Percentiles rank a stretch among this genome's conserved stretches.
These are phyloP conservation scores for Prunus armeniaca DNA, from an alignment of 306 rosid species.

Conservation along the genomic window DNA sequence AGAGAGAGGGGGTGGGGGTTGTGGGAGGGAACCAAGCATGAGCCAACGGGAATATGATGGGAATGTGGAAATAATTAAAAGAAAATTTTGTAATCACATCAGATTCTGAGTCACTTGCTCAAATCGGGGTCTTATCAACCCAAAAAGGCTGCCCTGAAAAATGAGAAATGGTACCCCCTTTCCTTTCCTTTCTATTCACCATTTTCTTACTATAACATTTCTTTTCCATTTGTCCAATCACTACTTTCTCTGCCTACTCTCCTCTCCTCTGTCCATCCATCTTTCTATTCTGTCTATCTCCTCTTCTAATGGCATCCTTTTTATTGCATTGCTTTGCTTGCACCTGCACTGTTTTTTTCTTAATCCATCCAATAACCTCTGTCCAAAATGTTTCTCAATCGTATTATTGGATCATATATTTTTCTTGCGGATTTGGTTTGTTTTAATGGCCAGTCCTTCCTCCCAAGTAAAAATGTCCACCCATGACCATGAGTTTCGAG, in stretches of 20 bases:
- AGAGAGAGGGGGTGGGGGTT: not conserved
- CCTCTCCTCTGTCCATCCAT: constrained; percentile 41
- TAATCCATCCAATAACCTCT: not conserved
- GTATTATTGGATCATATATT: no score
- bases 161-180: not conserved
- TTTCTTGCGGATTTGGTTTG: no score
- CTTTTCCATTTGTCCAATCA: constrained; percentile 45
- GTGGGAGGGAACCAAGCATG: not conserved
- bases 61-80: constrained; percentile 8
- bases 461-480: no score
- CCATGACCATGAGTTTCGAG: no score
- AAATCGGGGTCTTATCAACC: constrained; percentile 45
- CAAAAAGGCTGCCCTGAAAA: constrained; percentile 31
- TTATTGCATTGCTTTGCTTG: not conserved
- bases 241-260: constrained; percentile 21
- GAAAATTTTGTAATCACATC: constrained; percentile 14
- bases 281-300: not conserved
- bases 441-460: no score
- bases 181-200: not conserved
- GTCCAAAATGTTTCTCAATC: no score
- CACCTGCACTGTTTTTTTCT: not conserved
- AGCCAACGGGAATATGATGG: constrained; percentile 22
- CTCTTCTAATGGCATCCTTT: no score
- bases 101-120: constrained; percentile 23
- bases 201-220: not conserved